Base-by-base conservation (phyloP, 2,329 filamentous ascomycete genomes). In the Fusarium camptoceras region DNA sequence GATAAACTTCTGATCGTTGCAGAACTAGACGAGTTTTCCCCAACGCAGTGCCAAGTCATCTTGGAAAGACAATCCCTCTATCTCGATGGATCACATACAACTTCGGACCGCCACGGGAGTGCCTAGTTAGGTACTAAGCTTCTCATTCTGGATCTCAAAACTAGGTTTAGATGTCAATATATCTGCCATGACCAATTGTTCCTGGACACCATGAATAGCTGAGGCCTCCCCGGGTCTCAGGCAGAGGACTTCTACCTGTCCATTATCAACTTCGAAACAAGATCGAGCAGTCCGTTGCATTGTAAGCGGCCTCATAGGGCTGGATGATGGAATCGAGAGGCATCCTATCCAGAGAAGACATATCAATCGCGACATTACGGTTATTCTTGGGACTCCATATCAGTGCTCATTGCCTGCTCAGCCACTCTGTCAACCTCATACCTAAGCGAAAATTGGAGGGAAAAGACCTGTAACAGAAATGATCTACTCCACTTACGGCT, bases 291-390 rank as follows among this genome's bases (percentile, higher is more conserved):
- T 11, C 15, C 10, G 7, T n/a, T 42, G 20, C 18, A 22, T 15
- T 31, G 18, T 50, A 47, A 54, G 43, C 43, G 56, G 60, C 60
- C 54, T 54, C 31, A 48, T 63, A 62, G 50, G 64, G 64, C 54
- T 72, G 47, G 54, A 10, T 18, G 24, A 54, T 59, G 46, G 28
- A 56, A 54, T 48, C 42, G 58, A 39, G 58, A 72, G 65, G 55
- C 55, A 61, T 51, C 51, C 53, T 49, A 49, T 41, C 31, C 48
- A 50, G 34, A 71, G 46, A 25, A 51, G 63, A 31, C 20, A 53
- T 47, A 54, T 53, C n/a, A 46, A 69, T 50, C 34, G 34, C 27
- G 14, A 47, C 44, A 25, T 14, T 25, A 31, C 9, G 16, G 34
- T 37, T 50, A 41, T 31, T 25, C 27, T n/a, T 42, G 37, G 12